Evolutionary conservation across 139 green algal genomes (phyloP).

Genomic region (Coelastrella sp.): DNA sequence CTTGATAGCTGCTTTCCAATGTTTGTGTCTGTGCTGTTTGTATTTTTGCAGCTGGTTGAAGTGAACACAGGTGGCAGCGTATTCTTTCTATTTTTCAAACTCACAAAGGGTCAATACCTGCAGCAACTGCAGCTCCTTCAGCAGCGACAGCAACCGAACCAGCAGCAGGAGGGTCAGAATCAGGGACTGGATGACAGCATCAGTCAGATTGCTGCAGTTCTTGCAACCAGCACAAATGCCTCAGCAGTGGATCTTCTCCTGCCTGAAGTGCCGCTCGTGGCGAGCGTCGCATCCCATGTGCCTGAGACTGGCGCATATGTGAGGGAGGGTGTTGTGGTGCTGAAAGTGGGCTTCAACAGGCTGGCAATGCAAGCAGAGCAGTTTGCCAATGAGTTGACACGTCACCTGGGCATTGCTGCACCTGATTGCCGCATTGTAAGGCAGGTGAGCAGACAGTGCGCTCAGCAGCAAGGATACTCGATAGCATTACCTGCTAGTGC

Average conservation of each 20-base stretch:
- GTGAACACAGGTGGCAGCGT: slow-evolving; percentile 84
- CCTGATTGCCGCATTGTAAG: slow-evolving; percentile 78
- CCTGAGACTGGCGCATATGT: neutral
- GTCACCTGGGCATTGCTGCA: slow-evolving; percentile 74
- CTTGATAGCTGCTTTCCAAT: neutral
- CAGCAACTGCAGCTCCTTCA: neutral
- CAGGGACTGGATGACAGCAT: neutral
- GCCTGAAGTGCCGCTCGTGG: neutral
- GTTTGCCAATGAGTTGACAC: slow-evolving; percentile 86
- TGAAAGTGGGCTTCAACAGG: slow-evolving; percentile 77
- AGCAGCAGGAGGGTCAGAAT: slow-evolving; percentile 25
- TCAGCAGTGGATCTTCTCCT: neutral
- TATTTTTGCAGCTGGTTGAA: slow-evolving; percentile 69
- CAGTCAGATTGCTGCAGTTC: neutral
- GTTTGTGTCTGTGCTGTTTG: neutral
- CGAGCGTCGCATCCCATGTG: neutral
- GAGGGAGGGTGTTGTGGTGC: slow-evolving; percentile 61
- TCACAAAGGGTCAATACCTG: slow-evolving; percentile 9
- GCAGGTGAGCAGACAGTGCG: slow-evolving; percentile 37
- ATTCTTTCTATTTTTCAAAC: slow-evolving; percentile 82
- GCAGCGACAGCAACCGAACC: neutral
- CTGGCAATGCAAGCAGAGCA: slow-evolving; percentile 80
- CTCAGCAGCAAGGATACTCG: neutral
- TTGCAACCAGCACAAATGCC: neutral
- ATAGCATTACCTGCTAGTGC: too few relatives aligned